Conservation (phyloP, 306 rosid species). For the Quercus engelmannii region DNA sequence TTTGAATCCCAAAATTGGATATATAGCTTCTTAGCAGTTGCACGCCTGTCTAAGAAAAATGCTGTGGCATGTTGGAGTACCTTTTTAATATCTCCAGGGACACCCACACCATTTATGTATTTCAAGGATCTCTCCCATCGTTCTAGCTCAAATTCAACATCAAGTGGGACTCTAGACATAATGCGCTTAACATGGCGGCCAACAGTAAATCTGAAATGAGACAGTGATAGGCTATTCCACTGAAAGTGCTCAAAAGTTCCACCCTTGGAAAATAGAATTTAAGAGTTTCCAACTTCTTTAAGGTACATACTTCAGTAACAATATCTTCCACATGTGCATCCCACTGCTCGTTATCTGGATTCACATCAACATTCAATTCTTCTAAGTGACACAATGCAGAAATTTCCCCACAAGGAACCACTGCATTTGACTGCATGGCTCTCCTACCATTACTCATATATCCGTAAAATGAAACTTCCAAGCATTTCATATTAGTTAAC, state of each 20-base stretch:
- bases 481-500: not conserved
- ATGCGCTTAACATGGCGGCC: not conserved
- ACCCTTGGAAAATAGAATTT: not conserved
- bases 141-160: not conserved
- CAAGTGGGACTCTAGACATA: not conserved
- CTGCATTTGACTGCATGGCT: not conserved
- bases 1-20: not conserved
- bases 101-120: not conserved
- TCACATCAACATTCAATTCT: slow-evolving; percentile 6
- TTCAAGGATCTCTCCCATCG: not conserved
- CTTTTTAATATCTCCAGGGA: not conserved
- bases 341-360: slow-evolving; percentile 5
- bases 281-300: not conserved
- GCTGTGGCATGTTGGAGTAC: not conserved
- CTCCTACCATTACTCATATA: not conserved
- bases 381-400: not conserved
- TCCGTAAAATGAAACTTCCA: not conserved
- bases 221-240: rapidly evolving
- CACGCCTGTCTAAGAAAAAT: slow-evolving; percentile 21
- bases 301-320: not conserved
- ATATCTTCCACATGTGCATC: not conserved
- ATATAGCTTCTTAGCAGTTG: slow-evolving; percentile 13
- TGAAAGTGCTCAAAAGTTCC: not conserved
- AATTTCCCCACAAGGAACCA: not conserved
- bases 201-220: not conserved